A percentile compares a stretch with the other conserved stretches of the same genome.
These are phyloP conservation scores for Fusarium coicis DNA, from an alignment of 2,329 filamentous ascomycete species.

Conservation along the genomic window DNA sequence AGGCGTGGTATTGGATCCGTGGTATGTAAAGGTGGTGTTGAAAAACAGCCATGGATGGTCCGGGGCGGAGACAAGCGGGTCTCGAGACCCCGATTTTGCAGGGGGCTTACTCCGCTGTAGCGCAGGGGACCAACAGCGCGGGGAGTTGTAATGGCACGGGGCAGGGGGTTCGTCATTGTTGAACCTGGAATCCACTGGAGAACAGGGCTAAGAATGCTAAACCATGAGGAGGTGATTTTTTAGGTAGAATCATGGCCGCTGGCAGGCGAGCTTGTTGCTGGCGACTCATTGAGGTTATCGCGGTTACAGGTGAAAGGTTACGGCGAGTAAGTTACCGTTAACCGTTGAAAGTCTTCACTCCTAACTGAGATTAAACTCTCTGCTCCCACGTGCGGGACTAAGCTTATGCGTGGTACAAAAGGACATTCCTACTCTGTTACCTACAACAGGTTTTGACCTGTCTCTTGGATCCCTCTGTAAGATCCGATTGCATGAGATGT, in stretches of 20 bases:
- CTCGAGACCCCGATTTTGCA: conserved; percentile 35
- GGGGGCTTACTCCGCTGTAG: conserved; percentile 28
- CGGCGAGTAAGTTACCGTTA: neutral
- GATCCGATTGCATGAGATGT: conserved; percentile 27
- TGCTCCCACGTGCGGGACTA: neutral
- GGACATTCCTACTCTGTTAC: neutral
- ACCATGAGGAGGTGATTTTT: neutral
- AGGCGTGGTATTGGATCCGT: conserved; percentile 34
- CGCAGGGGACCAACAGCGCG: conserved; percentile 36
- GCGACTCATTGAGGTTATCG: conserved; percentile 11
- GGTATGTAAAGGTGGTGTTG: conserved; percentile 40
- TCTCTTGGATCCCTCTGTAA: conserved; percentile 10
- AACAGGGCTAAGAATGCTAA: neutral
- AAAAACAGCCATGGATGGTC: conserved; percentile 34
- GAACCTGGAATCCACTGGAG: conserved; percentile 8
- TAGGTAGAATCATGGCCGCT: neutral
- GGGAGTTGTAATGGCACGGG: conserved; percentile 23
- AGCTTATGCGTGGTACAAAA: conserved; percentile 4
- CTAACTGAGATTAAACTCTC: neutral
- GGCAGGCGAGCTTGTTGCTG: neutral
- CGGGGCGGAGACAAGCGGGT: conserved; percentile 33
- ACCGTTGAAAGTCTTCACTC: neutral
- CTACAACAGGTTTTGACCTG: conserved; percentile 11
- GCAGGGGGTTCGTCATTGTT: conserved; percentile 26
- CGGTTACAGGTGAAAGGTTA: conserved; percentile 3